phyloP scores from a whole-genome alignment of 306 rosid genomes.

The Hippophae tibetana region DNA sequence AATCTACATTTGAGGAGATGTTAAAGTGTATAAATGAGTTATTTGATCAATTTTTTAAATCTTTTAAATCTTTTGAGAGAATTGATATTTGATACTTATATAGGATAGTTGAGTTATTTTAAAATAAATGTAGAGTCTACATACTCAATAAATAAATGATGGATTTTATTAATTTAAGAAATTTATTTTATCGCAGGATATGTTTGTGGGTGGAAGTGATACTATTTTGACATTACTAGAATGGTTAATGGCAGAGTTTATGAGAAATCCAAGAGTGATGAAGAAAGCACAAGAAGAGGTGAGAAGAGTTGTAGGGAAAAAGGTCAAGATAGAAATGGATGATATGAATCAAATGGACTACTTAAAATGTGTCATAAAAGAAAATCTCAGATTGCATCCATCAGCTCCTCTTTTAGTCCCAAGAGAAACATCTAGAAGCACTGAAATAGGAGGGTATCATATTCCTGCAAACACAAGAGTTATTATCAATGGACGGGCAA shows the following conservation, averaged over 20 bases:
- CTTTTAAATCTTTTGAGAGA: no score
- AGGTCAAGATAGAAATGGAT: slow-evolving; percentile 21
- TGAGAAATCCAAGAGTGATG: slow-evolving; percentile 34
- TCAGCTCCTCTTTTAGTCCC: slow-evolving; percentile 33
- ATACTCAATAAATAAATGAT: no score
- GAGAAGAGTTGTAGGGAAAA: slow-evolving; percentile 38
- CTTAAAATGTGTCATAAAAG: slow-evolving; percentile 40
- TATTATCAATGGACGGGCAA: slow-evolving; percentile 38
- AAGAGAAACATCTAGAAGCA: slow-evolving; percentile 17
- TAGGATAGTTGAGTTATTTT: no score
- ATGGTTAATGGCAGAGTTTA: slow-evolving; percentile 47
- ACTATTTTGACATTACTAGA: slow-evolving; percentile 20
- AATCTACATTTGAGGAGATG: no score
- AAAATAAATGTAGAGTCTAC: no score
- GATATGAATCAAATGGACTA: slow-evolving; percentile 36
- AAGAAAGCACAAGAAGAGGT: slow-evolving; percentile 49
- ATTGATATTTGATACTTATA: no score
- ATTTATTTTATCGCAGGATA: slow-evolving; percentile 27
- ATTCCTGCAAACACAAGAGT: slow-evolving; percentile 33
- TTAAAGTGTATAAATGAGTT: no score
- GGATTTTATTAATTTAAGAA: no score
- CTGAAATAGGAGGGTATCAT: slow-evolving; percentile 26
- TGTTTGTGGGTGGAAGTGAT: slow-evolving; percentile 37
- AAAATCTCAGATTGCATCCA: slow-evolving; percentile 43
- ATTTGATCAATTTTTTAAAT: no score